A percentile compares a stretch with the other conserved stretches of the same genome.
phyloP scores from a whole-genome alignment of 257 asterid genomes.

The Solanum lycopersicoides region DNA sequence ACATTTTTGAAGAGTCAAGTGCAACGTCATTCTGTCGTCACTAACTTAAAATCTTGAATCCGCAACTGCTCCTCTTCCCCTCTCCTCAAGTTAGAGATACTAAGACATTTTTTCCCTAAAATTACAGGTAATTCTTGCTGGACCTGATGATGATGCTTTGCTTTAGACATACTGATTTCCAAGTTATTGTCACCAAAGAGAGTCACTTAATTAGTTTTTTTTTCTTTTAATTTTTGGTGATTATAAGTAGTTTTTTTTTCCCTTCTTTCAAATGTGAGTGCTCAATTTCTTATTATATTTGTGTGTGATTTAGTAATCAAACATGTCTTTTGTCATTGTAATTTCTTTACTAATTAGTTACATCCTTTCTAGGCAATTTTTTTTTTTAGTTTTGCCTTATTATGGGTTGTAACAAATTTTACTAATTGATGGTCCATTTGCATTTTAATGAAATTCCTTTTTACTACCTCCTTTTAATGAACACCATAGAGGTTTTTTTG shows the following conservation, averaged over 20 bases:
- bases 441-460: neutral
- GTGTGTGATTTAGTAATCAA: conserved; percentile 17
- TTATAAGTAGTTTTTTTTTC: neutral
- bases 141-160: conserved; percentile 93
- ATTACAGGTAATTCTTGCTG: conserved; percentile 77
- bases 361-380: conserved; percentile 53
- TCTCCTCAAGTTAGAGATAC: neutral
- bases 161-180: conserved; percentile 41
- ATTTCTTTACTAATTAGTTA: conserved; percentile 22
- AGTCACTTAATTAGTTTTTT: neutral
- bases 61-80: neutral
- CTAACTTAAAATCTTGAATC: neutral
- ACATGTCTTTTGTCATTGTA: conserved; percentile 7
- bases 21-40: neutral
- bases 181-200: conserved; percentile 15
- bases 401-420: conserved; percentile 47
- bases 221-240: neutral
- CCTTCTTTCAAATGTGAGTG: conserved; percentile 26
- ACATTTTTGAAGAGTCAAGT: neutral
- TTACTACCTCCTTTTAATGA: neutral
- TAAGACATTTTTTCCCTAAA: neutral
- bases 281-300: neutral
- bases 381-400: conserved; percentile 65
- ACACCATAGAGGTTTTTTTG: neutral
- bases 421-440: conserved; percentile 31